Conservation (phyloP, 305 asterid species). For the Fraxinus paxiana region DNA sequence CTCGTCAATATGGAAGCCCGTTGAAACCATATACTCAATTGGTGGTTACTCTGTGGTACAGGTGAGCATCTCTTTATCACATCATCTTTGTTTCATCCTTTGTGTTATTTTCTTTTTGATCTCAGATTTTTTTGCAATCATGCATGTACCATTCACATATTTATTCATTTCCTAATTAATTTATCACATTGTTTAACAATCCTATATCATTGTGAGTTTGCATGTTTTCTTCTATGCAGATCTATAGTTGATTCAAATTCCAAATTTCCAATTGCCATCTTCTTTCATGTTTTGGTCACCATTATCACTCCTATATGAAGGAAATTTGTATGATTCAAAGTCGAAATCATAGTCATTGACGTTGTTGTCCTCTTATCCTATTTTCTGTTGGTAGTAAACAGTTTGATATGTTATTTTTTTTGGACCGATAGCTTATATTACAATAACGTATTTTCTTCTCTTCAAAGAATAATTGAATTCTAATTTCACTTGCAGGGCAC, state of each 20-base stretch:
- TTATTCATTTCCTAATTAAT: neutral
- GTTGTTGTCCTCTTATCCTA: neutral
- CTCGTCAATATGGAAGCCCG: conserved; percentile 91
- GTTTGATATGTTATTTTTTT: neutral
- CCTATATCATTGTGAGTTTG: neutral
- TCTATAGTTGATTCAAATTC: neutral
- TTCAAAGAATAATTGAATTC: neutral
- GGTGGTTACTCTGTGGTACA: conserved; percentile 96
- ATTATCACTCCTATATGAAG: neutral
- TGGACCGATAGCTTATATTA: neutral
- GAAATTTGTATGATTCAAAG: neutral
- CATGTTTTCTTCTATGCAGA: neutral
- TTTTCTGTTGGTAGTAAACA: neutral
- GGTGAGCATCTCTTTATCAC: conserved; percentile 43
- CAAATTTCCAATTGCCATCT: neutral
- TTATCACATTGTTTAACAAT: neutral
- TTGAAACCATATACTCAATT: conserved; percentile 78
- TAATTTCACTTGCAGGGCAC: neutral
- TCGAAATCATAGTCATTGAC: neutral
- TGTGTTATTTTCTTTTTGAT: neutral
- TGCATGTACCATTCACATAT: neutral
- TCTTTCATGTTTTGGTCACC: neutral
- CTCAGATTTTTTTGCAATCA: neutral
- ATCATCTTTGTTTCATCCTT: neutral
- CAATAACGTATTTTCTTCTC: neutral